phyloP scores from a whole-genome alignment of 208 protist genomes.

The Naegleria fowleri region DNA sequence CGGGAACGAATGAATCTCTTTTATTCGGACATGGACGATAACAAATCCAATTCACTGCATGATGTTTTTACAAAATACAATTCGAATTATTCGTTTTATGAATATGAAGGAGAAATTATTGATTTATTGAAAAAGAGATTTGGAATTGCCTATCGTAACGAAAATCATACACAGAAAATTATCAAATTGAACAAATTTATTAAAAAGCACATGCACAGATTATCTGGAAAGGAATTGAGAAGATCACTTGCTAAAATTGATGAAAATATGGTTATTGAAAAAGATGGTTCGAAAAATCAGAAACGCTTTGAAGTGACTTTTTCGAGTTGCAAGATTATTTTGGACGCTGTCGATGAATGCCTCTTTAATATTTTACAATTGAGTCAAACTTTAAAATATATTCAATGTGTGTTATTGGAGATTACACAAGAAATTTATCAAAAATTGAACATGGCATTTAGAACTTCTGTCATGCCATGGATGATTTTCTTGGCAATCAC shows the following conservation, averaged over 20 bases:
- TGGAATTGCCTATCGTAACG: not conserved
- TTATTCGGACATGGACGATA: not conserved
- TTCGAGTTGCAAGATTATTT: not conserved
- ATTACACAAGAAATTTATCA: not conserved
- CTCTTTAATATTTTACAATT: not conserved
- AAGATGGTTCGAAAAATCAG: not conserved
- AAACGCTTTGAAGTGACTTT: not conserved
- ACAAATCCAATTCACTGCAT: not conserved
- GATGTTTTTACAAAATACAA: not conserved
- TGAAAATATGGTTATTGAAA: not conserved
- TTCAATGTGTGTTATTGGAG: not conserved
- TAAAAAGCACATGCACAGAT: not conserved
- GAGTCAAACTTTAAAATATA: not conserved
- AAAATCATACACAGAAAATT: not conserved
- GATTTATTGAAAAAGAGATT: conserved; percentile 5
- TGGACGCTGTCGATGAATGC: not conserved
- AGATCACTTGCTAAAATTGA: not conserved
- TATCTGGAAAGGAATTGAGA: not conserved
- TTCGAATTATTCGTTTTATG: not conserved
- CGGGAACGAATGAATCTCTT: not conserved
- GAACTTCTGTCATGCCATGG: not conserved
- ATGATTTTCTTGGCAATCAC: not conserved
- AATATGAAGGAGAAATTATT: not conserved
- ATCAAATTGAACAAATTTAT: conserved; percentile 2
- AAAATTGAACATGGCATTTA: not conserved